A percentile compares a stretch with the other conserved stretches of the same genome.
phyloP scores from a whole-genome alignment of 345 rosid species.

The Syzygium grande region DNA sequence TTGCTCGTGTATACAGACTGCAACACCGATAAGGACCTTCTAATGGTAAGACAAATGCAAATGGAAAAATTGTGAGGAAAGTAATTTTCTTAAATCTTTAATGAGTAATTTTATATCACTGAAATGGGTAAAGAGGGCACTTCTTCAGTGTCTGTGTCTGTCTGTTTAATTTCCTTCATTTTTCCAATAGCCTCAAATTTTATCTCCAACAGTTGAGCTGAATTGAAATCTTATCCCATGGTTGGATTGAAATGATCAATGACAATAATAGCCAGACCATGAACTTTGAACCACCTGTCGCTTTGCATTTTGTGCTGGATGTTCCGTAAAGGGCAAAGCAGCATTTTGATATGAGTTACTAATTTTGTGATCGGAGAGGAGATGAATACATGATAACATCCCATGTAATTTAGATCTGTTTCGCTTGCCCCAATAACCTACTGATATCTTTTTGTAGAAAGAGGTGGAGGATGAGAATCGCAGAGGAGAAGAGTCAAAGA shows the following conservation, averaged over 20 bases:
- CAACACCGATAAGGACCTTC: constrained; percentile 43
- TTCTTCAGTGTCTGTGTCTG: background rate
- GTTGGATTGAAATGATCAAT: background rate
- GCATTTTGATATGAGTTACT: background rate
- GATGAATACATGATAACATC: background rate
- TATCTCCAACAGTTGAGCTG: background rate
- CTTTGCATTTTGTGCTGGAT: background rate
- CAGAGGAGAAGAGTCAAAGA: constrained; percentile 42
- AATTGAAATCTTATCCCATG: background rate
- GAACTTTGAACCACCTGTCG: background rate
- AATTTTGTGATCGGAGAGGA: background rate
- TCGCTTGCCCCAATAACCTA: background rate
- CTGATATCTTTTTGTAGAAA: constrained; percentile 32
- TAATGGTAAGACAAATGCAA: constrained; percentile 46
- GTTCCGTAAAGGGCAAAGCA: background rate
- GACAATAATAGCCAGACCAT: background rate
- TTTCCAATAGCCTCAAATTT: background rate
- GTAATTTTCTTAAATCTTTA: background rate
- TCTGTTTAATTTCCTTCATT: background rate
- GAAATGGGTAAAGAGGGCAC: background rate
- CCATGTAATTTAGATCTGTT: background rate
- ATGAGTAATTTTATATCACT: background rate
- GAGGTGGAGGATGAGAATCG: constrained; percentile 55
- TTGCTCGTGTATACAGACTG: constrained; percentile 65
- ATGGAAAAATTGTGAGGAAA: background rate